These are phyloP conservation scores for Heliosperma pusillum DNA, from an alignment of 148 eudicot genomes.

Conservation along the genomic window DNA sequence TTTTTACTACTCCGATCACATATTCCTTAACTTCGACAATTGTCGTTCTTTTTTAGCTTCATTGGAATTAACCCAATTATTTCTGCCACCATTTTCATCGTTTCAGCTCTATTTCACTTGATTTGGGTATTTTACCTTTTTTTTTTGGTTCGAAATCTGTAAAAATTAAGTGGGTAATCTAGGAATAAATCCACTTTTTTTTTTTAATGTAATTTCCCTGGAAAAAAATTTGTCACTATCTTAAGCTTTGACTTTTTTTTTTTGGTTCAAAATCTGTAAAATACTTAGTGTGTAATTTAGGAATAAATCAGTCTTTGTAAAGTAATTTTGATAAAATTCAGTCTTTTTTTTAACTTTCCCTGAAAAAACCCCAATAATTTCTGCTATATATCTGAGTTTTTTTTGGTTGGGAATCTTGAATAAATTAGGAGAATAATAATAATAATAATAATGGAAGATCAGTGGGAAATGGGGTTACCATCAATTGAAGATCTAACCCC, in stretches of 20 bases:
- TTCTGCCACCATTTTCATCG: not conserved
- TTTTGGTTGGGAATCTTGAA: not conserved
- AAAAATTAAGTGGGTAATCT: too few species aligned
- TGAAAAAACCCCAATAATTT: not conserved
- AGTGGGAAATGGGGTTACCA: slow-evolving; percentile 32
- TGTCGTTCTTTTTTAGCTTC: not conserved
- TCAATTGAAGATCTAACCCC: slow-evolving; percentile 35
- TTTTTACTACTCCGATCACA: not conserved
- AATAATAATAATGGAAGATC: slow-evolving; percentile 35
- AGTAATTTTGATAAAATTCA: not conserved
- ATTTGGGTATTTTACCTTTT: not conserved
- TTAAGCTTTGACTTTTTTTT: not conserved
- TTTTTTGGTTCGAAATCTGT: not conserved
- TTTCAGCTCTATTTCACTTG: not conserved
- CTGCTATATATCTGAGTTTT: not conserved
- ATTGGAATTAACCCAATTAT: not conserved
- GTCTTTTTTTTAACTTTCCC: slow-evolving; percentile 1
- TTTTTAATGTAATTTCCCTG: not conserved
- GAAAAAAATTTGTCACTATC: not conserved
- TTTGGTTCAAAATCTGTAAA: not conserved
- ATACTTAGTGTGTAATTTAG: too few species aligned
- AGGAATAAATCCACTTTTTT: not conserved
- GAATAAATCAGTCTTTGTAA: not conserved
- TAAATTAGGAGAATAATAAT: too few species aligned
- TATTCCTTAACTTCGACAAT: not conserved